phyloP scores from a whole-genome alignment of 306 rosid genomes.

The Lathyrus aphaca region DNA sequence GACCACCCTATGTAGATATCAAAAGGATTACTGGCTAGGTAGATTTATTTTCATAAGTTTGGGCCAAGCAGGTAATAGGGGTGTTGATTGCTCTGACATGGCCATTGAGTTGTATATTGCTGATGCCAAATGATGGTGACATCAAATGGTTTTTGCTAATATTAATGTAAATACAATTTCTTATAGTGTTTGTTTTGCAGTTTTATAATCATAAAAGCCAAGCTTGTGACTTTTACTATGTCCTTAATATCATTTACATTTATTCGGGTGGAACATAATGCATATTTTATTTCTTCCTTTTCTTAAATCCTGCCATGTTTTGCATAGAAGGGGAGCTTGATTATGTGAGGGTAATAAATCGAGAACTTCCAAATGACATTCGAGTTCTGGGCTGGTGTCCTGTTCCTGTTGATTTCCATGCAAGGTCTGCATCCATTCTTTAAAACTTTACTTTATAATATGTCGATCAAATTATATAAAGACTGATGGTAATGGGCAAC shows the following conservation, averaged over 20 bases:
- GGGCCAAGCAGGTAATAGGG: constrained; percentile 10
- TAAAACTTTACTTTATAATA: constrained; percentile 30
- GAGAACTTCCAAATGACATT: constrained; percentile 83
- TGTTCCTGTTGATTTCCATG: constrained; percentile 80
- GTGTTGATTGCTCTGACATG: constrained; percentile 21
- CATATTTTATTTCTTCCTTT: constrained; percentile 25
- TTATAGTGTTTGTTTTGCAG: constrained; percentile 2
- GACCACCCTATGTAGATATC: constrained; percentile 19
- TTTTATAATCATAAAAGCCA: constrained; percentile 13
- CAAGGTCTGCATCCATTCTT: constrained; percentile 67
- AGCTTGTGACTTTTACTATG: constrained; percentile 19
- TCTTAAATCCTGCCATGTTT: constrained; percentile 17
- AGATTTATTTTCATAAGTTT: constrained; percentile 22
- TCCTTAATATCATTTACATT: neutral
- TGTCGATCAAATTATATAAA: constrained; percentile 31
- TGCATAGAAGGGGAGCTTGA: constrained; percentile 76
- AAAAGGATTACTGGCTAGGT: constrained; percentile 20
- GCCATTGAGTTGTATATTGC: constrained; percentile 30
- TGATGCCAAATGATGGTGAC: constrained; percentile 20
- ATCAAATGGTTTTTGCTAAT: constrained; percentile 17
- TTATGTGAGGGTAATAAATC: constrained; percentile 89
- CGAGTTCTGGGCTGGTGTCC: constrained; percentile 89
- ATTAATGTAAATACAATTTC: constrained; percentile 22
- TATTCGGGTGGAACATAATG: constrained; percentile 3
- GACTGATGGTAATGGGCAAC: constrained; percentile 31